Conservation (phyloP, 2,329 filamentous ascomycete genomes). For the Blastomyces gilchristii region DNA sequence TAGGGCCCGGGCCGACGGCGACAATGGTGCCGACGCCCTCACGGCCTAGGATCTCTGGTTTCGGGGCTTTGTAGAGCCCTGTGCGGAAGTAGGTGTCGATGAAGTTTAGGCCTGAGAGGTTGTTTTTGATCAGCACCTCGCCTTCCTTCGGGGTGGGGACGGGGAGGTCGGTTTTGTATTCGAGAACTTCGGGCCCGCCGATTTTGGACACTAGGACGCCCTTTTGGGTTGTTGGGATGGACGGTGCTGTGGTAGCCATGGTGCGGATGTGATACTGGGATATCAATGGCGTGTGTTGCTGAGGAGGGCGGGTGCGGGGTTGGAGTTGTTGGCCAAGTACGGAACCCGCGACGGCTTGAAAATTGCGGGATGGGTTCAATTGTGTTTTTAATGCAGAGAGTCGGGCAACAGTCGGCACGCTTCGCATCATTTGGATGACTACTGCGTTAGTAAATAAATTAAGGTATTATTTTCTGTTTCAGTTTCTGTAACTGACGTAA, state of each 20-base stretch:
- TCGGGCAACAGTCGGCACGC: neutral
- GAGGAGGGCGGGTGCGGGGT: slow-evolving; percentile 3
- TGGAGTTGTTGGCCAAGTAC: neutral
- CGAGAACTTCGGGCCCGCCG: slow-evolving; percentile 60
- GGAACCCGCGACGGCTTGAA: neutral
- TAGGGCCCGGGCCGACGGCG: slow-evolving; percentile 44
- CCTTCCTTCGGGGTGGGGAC: slow-evolving; percentile 59
- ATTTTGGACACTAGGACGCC: slow-evolving; percentile 62
- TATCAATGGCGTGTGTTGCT: neutral
- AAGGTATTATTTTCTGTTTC: neutral
- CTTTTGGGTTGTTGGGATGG: slow-evolving; percentile 58
- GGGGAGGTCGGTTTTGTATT: slow-evolving; percentile 59
- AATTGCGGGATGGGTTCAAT: neutral
- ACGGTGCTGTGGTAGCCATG: slow-evolving; percentile 33
- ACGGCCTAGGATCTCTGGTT: slow-evolving; percentile 67
- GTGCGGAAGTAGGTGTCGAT: slow-evolving; percentile 89
- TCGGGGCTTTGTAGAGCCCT: slow-evolving; percentile 63
- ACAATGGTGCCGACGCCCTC: slow-evolving; percentile 67
- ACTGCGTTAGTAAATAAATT: neutral
- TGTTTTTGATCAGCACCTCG: slow-evolving; percentile 70
- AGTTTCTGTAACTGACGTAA: neutral
- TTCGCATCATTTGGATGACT: neutral
- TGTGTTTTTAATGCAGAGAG: neutral
- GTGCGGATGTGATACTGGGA: slow-evolving; percentile 1
- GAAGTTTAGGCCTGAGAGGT: slow-evolving; percentile 71